Evolutionary conservation across 2,329 filamentous ascomycete genomes (phyloP), one percentile per base, ranked within the genome.

Genomic region (Pseudogymnoascus sp.): DNA sequence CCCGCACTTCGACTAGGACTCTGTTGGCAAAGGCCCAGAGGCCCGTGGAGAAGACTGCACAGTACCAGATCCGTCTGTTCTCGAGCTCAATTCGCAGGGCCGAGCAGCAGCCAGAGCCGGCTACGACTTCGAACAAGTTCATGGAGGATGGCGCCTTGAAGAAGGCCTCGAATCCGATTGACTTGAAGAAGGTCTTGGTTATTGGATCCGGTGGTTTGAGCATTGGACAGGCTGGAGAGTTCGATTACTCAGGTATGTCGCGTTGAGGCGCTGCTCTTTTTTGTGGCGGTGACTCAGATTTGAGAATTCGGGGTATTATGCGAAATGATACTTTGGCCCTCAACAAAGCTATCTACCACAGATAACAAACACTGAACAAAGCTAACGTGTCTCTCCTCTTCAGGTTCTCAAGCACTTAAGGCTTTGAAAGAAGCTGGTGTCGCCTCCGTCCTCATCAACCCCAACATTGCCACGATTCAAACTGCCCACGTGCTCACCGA

Each of bases 401-500:
- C 72, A 96, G 92, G 94, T 67, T 92, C 93, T 5, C 94, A 97
- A 80, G 94, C 94, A 61, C 82, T 99, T 66, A 97, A 97, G 79
- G 94, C 94, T 39, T 82, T 99, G 65, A 97, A 96, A 78, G 93
- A 97, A 79, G 93, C 92, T 66, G 91, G 91, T 65, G 90, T 97
- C 64, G 79, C 87, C 68, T 96, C 93, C 8, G 89, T 97, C 61
- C 86, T 97, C 67, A 92, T 97, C 75, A 97, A 97, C 78, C 93
- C 93, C 71, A 97, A 97, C 76, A 97, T 97, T 74, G 93, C 93
- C 64, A 97, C 94, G 63, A 97, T 97, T 72, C 93, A 97, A 79
- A 97, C 93, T 70, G 92, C 95, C 75, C 93, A 97, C 82, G 87
- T 88, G 72, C 88, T 97, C 73, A 92, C 92, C 72, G 93, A 97